Evolutionary conservation across 208 protist genomes (phyloP).

Genomic region (Leishmania mexicana): DNA sequence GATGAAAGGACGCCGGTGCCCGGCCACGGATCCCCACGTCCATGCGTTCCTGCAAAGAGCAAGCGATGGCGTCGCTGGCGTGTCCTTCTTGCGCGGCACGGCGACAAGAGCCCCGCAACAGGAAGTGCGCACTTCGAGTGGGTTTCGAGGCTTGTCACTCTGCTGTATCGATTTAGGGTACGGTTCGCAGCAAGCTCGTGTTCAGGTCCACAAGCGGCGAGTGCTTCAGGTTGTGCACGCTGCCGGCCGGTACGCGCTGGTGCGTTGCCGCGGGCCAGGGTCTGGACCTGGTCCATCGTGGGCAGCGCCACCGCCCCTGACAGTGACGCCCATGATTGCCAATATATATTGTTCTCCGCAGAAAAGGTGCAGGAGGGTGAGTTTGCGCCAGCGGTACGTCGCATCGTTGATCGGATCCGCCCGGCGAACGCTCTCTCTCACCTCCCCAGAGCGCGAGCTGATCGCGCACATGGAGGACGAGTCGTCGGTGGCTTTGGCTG

Average conservation of each 20-base stretch:
- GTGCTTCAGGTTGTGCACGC: not conserved
- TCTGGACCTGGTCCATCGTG: not conserved
- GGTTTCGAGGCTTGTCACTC: not conserved
- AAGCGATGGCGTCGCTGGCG: not conserved
- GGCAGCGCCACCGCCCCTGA: not conserved
- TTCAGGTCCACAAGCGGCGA: not conserved
- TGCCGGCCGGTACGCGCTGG: constrained; percentile 4
- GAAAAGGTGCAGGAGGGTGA: not conserved
- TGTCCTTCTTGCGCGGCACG: not conserved
- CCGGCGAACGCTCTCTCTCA: constrained; percentile 15
- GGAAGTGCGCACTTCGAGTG: not conserved
- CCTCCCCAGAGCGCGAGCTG: constrained; percentile 10
- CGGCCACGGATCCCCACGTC: not conserved
- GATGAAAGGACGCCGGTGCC: constrained; percentile 1
- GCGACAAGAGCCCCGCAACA: not conserved
- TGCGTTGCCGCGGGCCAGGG: not conserved
- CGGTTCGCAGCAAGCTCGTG: not conserved
- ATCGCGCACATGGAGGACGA: constrained; percentile 10
- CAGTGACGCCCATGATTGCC: not conserved
- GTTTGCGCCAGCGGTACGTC: not conserved
- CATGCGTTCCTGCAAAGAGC: not conserved
- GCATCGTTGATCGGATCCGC: constrained; percentile 13
- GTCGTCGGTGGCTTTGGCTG: not conserved
- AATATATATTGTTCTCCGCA: not conserved
- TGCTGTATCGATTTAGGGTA: not conserved